These are phyloP conservation scores for Clonostachys rosea DNA, from an alignment of 2,329 filamentous ascomycete species.

Conservation along the genomic window DNA sequence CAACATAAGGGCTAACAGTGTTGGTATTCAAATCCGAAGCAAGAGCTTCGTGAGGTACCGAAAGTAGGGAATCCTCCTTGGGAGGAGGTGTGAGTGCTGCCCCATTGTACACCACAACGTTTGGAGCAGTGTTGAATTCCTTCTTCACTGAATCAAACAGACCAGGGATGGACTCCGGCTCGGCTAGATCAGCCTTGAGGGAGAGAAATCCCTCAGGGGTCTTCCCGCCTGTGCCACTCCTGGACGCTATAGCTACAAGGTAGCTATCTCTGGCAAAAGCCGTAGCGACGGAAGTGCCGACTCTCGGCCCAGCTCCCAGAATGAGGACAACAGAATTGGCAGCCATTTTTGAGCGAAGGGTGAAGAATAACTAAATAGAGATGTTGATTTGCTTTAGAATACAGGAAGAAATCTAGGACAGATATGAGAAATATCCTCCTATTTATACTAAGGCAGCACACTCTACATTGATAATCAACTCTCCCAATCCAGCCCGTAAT, in stretches of 20 bases:
- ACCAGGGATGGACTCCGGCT: conserved; percentile 1
- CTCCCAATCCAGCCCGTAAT: no score
- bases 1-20: conserved; percentile 27
- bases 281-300: neutral
- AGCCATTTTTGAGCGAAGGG: no score
- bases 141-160: conserved; percentile 24
- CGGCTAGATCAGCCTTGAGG: conserved; percentile 6
- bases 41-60: conserved; percentile 21
- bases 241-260: conserved; percentile 1
- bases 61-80: conserved; percentile 20
- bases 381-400: no score
- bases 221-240: conserved; percentile 4
- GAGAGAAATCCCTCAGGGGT: neutral
- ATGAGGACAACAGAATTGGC: conserved; percentile 1
- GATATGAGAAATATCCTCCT: no score
- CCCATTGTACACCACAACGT: conserved; percentile 36
- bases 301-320: conserved; percentile 2
- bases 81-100: conserved; percentile 24
- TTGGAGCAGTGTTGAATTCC: conserved; percentile 21
- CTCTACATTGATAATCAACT: no score
- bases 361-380: no score
- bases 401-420: no score
- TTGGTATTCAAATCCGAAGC: conserved; percentile 26
- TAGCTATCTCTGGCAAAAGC: conserved; percentile 1
- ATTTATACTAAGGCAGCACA: no score